Evolutionary conservation across 805 yeast species (phyloP).

Genomic region (Candida patagonica): DNA sequence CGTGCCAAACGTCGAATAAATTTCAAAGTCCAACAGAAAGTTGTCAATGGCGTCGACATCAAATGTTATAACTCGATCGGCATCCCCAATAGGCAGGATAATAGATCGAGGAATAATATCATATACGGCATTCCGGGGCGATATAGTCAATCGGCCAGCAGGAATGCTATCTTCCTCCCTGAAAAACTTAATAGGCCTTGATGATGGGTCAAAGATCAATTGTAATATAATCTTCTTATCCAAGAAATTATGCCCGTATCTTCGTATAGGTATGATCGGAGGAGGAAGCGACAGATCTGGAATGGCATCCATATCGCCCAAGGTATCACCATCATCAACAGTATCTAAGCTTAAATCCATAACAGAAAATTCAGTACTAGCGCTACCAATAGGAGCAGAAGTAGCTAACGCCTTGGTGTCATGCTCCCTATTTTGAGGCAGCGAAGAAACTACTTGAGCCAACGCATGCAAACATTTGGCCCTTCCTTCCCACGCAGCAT

Average conservation of each 20-base stretch:
- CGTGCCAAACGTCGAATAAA: slow-evolving; percentile 92
- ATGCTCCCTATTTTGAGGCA: slow-evolving; percentile 1
- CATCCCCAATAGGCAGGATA: slow-evolving; percentile 64
- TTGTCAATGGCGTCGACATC: slow-evolving; percentile 71
- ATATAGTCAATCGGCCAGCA: slow-evolving; percentile 61
- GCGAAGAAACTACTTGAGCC: slow-evolving; percentile 33
- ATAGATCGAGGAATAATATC: slow-evolving; percentile 86
- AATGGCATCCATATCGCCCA: slow-evolving; percentile 51
- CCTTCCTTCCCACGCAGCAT: slow-evolving; percentile 93
- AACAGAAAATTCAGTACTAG: background rate
- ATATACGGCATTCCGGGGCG: slow-evolving; percentile 49
- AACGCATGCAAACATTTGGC: slow-evolving; percentile 68
- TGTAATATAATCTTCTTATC: slow-evolving; percentile 85
- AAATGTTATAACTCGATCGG: slow-evolving; percentile 63
- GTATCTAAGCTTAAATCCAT: slow-evolving; percentile 15
- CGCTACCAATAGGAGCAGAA: background rate
- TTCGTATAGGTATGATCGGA: slow-evolving; percentile 84
- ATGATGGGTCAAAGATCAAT: slow-evolving; percentile 49
- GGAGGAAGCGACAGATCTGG: slow-evolving; percentile 93
- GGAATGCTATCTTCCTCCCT: slow-evolving; percentile 29
- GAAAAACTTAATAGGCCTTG: slow-evolving; percentile 39
- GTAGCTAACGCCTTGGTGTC: background rate
- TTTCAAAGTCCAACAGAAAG: slow-evolving; percentile 75
- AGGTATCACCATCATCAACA: slow-evolving; percentile 9
- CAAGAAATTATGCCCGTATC: slow-evolving; percentile 92